phyloP scores from a whole-genome alignment of 2,329 filamentous ascomycete species.

The Diaporthe sp. region DNA sequence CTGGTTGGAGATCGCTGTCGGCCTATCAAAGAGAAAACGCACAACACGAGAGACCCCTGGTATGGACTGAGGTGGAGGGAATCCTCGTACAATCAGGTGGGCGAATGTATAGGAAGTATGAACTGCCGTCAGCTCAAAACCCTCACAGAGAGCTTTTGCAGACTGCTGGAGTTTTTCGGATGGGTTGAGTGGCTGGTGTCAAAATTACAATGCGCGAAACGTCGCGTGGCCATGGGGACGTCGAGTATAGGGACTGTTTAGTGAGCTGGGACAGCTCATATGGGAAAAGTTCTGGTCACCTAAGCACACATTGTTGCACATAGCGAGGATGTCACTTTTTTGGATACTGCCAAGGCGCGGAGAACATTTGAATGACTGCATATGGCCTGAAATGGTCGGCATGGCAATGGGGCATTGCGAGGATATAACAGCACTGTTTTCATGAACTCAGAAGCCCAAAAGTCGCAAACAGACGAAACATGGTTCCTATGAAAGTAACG shows the following conservation, averaged over 20 bases:
- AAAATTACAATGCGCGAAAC: background rate
- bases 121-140: background rate
- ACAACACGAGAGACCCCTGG: background rate
- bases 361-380: background rate
- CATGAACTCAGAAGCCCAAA: background rate
- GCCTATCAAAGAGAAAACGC: background rate
- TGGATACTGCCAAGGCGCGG: background rate
- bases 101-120: background rate
- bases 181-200: background rate
- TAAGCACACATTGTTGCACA: constrained; percentile 1
- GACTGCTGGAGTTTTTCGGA: background rate
- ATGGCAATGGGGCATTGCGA: background rate
- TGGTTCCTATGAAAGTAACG: background rate
- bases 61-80: background rate
- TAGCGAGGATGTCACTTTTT: constrained; percentile 17
- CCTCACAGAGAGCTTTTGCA: background rate
- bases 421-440: constrained; percentile 11
- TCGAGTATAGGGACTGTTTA: background rate
- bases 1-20: background rate
- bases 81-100: background rate
- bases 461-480: background rate
- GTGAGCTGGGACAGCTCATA: background rate
- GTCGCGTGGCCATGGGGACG: background rate
- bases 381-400: background rate
- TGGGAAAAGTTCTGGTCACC: background rate